Percentiles rank a stretch among this genome's conserved stretches.
Evolutionary conservation across 2,329 filamentous ascomycete species (phyloP).

Genomic region (Pseudopyrenochaeta lycopersici): DNA sequence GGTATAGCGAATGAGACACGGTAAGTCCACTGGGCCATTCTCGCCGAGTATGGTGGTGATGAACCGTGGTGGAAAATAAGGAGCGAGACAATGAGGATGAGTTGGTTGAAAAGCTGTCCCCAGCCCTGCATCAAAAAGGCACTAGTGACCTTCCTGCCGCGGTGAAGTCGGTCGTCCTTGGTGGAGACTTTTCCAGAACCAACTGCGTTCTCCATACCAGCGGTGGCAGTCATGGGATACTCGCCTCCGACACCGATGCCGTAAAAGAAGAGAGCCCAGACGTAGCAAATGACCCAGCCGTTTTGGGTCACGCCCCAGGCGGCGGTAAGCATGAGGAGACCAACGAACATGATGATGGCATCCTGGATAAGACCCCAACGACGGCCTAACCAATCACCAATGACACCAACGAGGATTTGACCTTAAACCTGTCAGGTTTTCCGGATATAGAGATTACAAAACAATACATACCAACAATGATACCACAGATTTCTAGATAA

Average conservation of each 20-base stretch:
- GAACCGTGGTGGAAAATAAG: conserved; percentile 86
- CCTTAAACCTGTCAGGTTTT: conserved; percentile 18
- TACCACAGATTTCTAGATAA: conserved; percentile 92
- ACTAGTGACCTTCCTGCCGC: conserved; percentile 92
- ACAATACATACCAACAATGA: conserved; percentile 76
- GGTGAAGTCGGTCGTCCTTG: conserved; percentile 90
- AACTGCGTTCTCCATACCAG: conserved; percentile 90
- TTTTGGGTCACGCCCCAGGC: conserved; percentile 88
- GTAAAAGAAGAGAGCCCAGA: conserved; percentile 93
- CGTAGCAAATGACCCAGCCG: conserved; percentile 97
- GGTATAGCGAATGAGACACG: conserved; percentile 92
- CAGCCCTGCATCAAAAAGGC: conserved; percentile 99
- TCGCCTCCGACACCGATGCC: conserved; percentile 79
- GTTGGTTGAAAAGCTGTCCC: conserved; percentile 96
- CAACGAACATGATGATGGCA: conserved; percentile 91
- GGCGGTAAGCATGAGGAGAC: conserved; percentile 89
- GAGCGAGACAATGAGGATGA: conserved; percentile 83
- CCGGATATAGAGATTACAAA: neutral
- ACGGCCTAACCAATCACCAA: conserved; percentile 84
- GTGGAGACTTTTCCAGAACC: conserved; percentile 88
- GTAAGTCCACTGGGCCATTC: conserved; percentile 89
- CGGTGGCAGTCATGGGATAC: conserved; percentile 96
- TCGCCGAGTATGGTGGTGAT: conserved; percentile 76
- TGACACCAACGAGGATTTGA: conserved; percentile 85
- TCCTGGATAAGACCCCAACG: conserved; percentile 97